Evolutionary conservation across 306 rosid species (phyloP).

Genomic region (Pyrus bretschneideri): DNA sequence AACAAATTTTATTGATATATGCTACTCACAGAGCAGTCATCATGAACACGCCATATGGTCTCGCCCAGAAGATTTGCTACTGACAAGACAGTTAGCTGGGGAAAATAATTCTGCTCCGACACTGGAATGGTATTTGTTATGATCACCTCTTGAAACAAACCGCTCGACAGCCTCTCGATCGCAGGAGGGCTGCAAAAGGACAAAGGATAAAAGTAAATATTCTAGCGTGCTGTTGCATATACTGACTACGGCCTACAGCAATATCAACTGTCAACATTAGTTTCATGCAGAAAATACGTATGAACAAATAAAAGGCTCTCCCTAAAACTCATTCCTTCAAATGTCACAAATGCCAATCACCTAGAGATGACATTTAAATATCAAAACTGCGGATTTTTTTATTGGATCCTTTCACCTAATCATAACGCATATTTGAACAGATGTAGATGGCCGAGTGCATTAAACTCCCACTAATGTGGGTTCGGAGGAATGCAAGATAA

Average conservation of each 20-base stretch:
- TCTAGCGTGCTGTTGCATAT: not conserved
- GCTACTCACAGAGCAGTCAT: slow-evolving; percentile 96
- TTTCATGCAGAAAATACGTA: not conserved
- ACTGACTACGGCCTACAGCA: not conserved
- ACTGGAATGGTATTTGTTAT: slow-evolving; percentile 86
- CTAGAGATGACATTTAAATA: not conserved
- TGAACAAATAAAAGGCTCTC: not conserved
- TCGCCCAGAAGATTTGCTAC: slow-evolving; percentile 97
- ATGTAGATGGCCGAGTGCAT: not conserved
- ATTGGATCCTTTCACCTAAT: not conserved
- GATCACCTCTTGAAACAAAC: slow-evolving; percentile 94
- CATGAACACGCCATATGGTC: slow-evolving; percentile 99
- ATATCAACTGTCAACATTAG: not conserved
- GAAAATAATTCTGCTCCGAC: slow-evolving; percentile 73
- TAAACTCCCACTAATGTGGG: not conserved
- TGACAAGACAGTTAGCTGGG: slow-evolving; percentile 83
- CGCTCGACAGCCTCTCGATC: slow-evolving; percentile 81
- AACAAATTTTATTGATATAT: slow-evolving; percentile 46
- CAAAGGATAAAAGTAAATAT: not conserved
- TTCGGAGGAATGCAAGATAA: not conserved
- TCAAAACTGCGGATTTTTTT: not conserved
- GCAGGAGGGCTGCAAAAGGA: slow-evolving; percentile 85
- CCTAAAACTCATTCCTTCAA: not conserved
- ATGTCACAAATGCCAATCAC: not conserved
- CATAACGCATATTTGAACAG: not conserved